phyloP scores from a whole-genome alignment of 257 asterid species.

The Forsythia suspensa region DNA sequence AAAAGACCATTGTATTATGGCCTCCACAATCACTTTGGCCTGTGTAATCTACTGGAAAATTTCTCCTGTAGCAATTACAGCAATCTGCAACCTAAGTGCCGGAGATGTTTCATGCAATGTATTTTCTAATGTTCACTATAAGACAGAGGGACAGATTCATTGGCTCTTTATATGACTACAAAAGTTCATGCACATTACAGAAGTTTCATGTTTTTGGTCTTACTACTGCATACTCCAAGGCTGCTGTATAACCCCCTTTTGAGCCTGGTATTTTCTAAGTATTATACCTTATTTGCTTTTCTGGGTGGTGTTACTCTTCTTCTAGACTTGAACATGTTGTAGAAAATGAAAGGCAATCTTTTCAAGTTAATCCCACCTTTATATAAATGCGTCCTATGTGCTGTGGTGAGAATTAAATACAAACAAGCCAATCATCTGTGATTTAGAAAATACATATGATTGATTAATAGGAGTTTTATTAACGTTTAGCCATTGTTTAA shows the following conservation, averaged over 20 bases:
- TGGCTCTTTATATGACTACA: neutral
- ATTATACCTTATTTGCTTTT: too few species aligned
- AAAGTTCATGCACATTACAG: neutral
- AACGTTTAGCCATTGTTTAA: neutral
- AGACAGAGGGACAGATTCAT: neutral
- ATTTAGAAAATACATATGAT: neutral
- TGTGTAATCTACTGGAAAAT: conserved; percentile 82
- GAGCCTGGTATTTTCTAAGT: too few species aligned
- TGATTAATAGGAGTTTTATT: neutral
- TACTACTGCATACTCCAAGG: neutral
- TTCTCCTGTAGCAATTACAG: conserved; percentile 81
- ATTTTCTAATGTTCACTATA: neutral
- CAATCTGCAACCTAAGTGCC: conserved; percentile 87
- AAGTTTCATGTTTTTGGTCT: neutral
- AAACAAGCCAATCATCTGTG: neutral
- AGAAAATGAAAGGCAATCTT: neutral
- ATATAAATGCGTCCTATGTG: too few species aligned
- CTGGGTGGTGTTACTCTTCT: too few species aligned
- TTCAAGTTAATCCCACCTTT: neutral
- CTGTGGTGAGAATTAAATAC: neutral
- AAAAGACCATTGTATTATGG: conserved; percentile 91
- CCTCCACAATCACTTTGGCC: conserved; percentile 71
- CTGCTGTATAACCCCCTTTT: neutral
- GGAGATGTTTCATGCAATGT: conserved; percentile 48
- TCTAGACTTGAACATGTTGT: neutral